These are phyloP conservation scores for Paradendryphiella salina DNA, from an alignment of 2,329 filamentous ascomycete genomes.

Conservation along the genomic window DNA sequence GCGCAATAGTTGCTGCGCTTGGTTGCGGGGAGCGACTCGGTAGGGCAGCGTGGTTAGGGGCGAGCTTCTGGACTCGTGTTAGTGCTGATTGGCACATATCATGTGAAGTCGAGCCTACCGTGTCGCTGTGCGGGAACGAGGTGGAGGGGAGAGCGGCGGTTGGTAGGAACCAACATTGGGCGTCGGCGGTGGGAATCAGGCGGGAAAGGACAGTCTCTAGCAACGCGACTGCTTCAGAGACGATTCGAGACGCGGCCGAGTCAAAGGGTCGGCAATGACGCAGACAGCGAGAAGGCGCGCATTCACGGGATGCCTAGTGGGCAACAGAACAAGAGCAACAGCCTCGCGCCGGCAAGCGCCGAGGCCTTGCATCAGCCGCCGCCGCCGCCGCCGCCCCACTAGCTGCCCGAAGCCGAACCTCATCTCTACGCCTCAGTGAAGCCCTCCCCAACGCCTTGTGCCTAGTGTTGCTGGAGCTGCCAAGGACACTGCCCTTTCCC, in stretches of 20 bases:
- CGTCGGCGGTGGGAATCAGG: not conserved
- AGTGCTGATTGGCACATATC: not conserved
- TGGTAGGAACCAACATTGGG: slow-evolving; percentile 6
- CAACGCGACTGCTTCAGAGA: slow-evolving; percentile 4
- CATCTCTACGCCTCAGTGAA: slow-evolving; percentile 5
- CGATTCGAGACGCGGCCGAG: not conserved
- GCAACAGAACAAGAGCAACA: not conserved
- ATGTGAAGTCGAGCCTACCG: too few species aligned
- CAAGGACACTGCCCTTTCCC: not conserved
- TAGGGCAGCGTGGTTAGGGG: too few species aligned
- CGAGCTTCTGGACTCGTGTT: not conserved
- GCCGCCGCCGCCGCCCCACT: slow-evolving; percentile 12
- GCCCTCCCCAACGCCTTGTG: slow-evolving; percentile 18
- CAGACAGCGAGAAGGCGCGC: slow-evolving; percentile 14
- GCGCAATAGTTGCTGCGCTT: not conserved
- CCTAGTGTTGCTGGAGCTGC: slow-evolving; percentile 9
- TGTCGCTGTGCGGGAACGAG: slow-evolving; percentile 4
- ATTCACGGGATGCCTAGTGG: slow-evolving; percentile 2
- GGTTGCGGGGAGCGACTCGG: not conserved
- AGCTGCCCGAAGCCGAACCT: slow-evolving; percentile 7
- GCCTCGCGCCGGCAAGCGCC: slow-evolving; percentile 24
- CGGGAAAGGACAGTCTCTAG: not conserved
- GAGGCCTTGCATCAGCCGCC: slow-evolving; percentile 16
- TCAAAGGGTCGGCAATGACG: slow-evolving; percentile 17
- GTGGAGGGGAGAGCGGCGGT: slow-evolving; percentile 1